Base-by-base conservation (phyloP, 1,284 basidiomycete species). In the Fomes fomentarius region DNA sequence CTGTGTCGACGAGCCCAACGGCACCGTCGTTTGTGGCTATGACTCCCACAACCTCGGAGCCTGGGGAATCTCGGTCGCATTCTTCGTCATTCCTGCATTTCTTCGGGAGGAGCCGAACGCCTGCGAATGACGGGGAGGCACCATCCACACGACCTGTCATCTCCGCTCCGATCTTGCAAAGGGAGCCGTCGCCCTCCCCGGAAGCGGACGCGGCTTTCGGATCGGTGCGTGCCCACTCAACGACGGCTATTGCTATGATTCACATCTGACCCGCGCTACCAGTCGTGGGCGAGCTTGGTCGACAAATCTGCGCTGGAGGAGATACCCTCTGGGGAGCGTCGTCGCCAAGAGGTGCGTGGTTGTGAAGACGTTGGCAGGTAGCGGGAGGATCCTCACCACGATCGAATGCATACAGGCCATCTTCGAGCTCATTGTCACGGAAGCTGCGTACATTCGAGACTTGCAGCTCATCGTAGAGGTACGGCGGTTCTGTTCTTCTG, bases 211-310 rank as follows among this genome's bases (percentile, higher is more conserved):
- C 57, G n/a, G 60, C 76, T 9, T 91, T 93, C 68, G 89, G 90
- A 22, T 83, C 80, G 52, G 88, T 90, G 65, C 63, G 85, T 79
- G n/a, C n/a, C n/a, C n/a, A n/a, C n/a, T n/a, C n/a, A n/a, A n/a
- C n/a, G n/a, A n/a, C n/a, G n/a, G n/a, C n/a, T n/a, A n/a, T n/a
- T n/a, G n/a, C n/a, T n/a, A n/a, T n/a, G n/a, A n/a, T n/a, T n/a
- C n/a, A n/a, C n/a, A n/a, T n/a, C n/a, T n/a, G n/a, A n/a, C n/a
- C n/a, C n/a, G n/a, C n/a, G n/a, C n/a, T n/a, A n/a, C n/a, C 34
- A 93, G 83, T 94, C 93, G 0, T 98, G 96, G 96, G 87, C 91
- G 3, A 94, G 91, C 68, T 74, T 98, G 46, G 89, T 98, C 0
- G 92, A 96, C 62, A 85, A 85, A 58, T 83, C 84, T 33, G 91